Conservation (phyloP, 306 rosid species). For the Betula pendula region DNA sequence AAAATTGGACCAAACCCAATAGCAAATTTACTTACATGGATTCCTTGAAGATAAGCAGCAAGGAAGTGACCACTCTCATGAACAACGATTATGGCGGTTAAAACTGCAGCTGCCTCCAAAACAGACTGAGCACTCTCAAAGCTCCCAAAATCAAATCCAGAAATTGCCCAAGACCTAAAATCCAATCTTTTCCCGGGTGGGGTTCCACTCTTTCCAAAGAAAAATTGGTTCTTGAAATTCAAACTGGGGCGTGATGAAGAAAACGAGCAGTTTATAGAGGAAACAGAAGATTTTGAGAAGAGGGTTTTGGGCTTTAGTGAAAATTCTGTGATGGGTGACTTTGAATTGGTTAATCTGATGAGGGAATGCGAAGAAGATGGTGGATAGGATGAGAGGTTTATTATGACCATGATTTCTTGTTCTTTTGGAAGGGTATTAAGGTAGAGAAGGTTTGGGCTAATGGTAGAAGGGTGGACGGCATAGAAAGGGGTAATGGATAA, state of each 20-base stretch:
- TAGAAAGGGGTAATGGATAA: slow-evolving; percentile 58
- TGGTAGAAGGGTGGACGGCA: slow-evolving; percentile 32
- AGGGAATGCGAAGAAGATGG: slow-evolving; percentile 53
- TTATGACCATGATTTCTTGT: slow-evolving; percentile 60
- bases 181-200: slow-evolving; percentile 47
- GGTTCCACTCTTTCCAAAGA: slow-evolving; percentile 28
- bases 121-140: slow-evolving; percentile 89
- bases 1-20: slow-evolving; percentile 97
- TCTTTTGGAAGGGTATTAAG: slow-evolving; percentile 21
- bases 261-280: slow-evolving; percentile 32
- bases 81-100: slow-evolving; percentile 87
- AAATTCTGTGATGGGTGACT: slow-evolving; percentile 46
- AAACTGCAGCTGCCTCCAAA: slow-evolving; percentile 78
- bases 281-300: slow-evolving; percentile 47
- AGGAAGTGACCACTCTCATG: slow-evolving; percentile 98
- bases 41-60: slow-evolving; percentile 93
- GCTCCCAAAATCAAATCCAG: slow-evolving; percentile 69
- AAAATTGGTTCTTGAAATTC: slow-evolving; percentile 45
- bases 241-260: slow-evolving; percentile 41
- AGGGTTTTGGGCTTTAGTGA: slow-evolving; percentile 54
- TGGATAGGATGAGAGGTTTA: slow-evolving; percentile 62
- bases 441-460: slow-evolving; percentile 29
- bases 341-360: slow-evolving; percentile 48
- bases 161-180: slow-evolving; percentile 53
- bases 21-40: slow-evolving; percentile 95